A percentile compares a stretch with the other conserved stretches of the same genome.
phyloP scores from a whole-genome alignment of 345 rosid species.

The Citrus reticulata region DNA sequence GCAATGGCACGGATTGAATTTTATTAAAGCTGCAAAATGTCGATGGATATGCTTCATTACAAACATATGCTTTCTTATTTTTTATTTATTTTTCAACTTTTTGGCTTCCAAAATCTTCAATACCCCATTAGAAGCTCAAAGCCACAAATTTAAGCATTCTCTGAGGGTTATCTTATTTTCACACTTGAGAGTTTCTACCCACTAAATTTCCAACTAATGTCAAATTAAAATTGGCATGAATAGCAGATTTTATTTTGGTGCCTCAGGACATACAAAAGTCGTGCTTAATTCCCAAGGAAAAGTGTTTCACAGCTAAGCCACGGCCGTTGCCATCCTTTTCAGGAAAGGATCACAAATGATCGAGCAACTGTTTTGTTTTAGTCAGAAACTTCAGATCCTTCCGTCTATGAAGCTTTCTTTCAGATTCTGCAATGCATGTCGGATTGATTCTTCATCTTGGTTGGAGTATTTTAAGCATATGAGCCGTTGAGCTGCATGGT shows the following conservation, averaged over 20 bases:
- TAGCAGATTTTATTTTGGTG: not conserved
- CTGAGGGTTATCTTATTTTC: no score
- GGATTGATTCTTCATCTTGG: slow-evolving; percentile 60
- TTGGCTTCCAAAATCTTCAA: no score
- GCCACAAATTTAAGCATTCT: no score
- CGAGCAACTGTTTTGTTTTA: not conserved
- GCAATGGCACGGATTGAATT: no score
- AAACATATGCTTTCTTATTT: no score
- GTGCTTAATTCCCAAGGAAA: not conserved
- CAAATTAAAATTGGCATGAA: not conserved
- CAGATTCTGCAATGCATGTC: slow-evolving; percentile 64
- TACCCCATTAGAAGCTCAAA: no score
- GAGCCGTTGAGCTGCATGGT: slow-evolving; percentile 58
- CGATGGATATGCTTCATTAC: no score
- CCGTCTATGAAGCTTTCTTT: slow-evolving; percentile 49
- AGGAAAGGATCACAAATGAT: not conserved
- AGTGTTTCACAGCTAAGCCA: not conserved
- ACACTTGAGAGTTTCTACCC: not conserved
- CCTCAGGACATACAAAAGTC: not conserved
- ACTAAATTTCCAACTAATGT: not conserved
- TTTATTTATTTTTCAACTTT: no score
- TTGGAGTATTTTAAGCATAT: slow-evolving; percentile 69
- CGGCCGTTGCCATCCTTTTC: not conserved
- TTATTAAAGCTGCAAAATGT: no score
- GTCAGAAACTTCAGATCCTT: slow-evolving; percentile 19